Evolutionary conservation across 495 filamentous ascomycete genomes (phyloP).

Genomic region (Saxophila tyrrhenica): DNA sequence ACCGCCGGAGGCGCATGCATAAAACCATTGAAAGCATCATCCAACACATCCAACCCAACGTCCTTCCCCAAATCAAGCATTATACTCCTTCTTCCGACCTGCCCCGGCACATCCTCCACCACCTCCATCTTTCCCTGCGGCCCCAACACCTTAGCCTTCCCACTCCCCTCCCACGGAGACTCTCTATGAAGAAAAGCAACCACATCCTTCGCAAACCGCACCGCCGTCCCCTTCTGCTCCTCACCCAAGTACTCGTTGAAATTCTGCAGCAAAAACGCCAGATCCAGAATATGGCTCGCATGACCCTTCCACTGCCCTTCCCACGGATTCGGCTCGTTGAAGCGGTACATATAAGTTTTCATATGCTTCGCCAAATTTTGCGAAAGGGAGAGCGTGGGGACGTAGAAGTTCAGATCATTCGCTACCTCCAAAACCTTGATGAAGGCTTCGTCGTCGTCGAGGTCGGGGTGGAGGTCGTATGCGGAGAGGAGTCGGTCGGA

Average conservation of each 20-base stretch:
- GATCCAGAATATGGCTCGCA: constrained; percentile 36
- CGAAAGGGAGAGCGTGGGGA: constrained; percentile 29
- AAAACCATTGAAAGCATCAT: constrained; percentile 1
- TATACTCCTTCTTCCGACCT: constrained; percentile 10
- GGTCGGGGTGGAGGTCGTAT: constrained; percentile 26
- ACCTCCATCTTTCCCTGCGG: constrained; percentile 1
- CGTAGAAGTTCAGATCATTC: constrained; percentile 33
- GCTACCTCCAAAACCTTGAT: constrained; percentile 29
- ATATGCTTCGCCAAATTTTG: constrained; percentile 27
- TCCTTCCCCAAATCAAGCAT: constrained; percentile 15
- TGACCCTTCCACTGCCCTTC: constrained; percentile 35
- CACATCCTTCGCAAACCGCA: constrained; percentile 34
- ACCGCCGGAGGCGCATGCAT: neutral
- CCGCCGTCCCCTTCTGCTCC: constrained; percentile 24
- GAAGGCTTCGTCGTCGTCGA: constrained; percentile 28
- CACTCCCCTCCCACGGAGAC: constrained; percentile 16
- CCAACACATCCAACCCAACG: constrained; percentile 7
- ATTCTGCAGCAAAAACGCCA: constrained; percentile 39
- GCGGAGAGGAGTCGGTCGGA: constrained; percentile 22
- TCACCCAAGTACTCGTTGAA: constrained; percentile 30
- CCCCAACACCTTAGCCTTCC: constrained; percentile 6
- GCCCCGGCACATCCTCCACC: constrained; percentile 11
- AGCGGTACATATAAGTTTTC: constrained; percentile 35
- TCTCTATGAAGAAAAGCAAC: constrained; percentile 36
- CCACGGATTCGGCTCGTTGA: constrained; percentile 41